Evolutionary conservation across 805 yeast genomes (phyloP), one percentile per base, ranked within the genome.

Genomic region (Saturnispora dispora): DNA sequence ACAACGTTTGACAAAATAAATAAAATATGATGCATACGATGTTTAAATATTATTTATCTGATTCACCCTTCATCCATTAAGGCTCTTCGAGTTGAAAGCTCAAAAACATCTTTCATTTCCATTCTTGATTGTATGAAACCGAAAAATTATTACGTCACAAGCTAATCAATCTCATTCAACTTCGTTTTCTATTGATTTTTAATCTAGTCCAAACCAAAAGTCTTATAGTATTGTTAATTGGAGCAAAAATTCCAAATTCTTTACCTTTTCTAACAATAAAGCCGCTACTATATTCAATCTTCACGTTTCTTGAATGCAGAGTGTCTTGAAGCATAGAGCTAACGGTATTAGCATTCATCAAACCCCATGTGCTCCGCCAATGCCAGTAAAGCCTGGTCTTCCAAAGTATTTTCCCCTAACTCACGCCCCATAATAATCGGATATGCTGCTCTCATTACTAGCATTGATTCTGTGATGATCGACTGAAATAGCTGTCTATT

Each of bases 211-310:
- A n/a, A 8, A 48, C 51, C 5, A 48, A 43, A 8, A n/a, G 10
- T 3, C 67, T 60, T 40, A 84, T 59, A 53, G 77, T 67, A 32
- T 61, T 60, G 62, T 83, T 83, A 44, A 73, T 67, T 1, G 74
- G 74, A 1, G 83, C 75, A 1, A 68, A 58, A 1, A 71, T 45
- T 1, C 73, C 70, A 45, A 73, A 65, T 52, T 70, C 67, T 32
- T 65, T 58, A 1, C 86, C 95, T 48, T 81, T 66, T 5, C 60
- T 63, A 1, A 77, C 82, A 13, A 90, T 73, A 60, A 81, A 88
- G 1, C 97, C 97, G 63, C 90, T 93, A 53, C 91, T 82, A 62
- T 77, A 85, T 54, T 83, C 85, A 20, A 91, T 78, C 62, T 91
- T 99, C 0, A 93, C 86, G 13, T 72, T 74, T 57, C 78, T 75